Conservation (phyloP, 208 protist species). For the Trypanosoma platydactyli region DNA sequence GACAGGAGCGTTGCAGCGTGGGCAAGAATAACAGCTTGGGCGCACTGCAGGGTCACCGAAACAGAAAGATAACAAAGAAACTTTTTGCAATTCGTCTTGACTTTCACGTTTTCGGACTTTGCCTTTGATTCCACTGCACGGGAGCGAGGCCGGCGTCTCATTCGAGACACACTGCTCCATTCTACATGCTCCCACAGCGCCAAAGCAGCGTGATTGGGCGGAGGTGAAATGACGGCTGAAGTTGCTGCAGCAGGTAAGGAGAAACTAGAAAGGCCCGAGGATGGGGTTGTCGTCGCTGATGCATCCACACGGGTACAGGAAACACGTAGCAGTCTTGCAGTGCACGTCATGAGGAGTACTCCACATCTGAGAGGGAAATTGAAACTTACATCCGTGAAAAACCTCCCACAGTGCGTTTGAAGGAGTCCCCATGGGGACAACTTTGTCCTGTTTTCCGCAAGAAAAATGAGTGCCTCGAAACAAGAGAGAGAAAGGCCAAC, state of each 20-base stretch:
- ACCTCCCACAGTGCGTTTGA: too few relatives aligned
- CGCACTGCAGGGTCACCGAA: slow-evolving; percentile 28
- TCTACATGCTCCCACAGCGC: slow-evolving; percentile 46
- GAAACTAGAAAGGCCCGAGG: slow-evolving; percentile 24
- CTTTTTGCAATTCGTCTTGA: background rate
- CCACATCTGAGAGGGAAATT: slow-evolving; percentile 38
- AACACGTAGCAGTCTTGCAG: slow-evolving; percentile 50
- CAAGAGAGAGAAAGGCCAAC: too few relatives aligned
- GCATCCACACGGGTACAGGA: slow-evolving; percentile 1
- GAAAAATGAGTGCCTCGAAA: too few relatives aligned
- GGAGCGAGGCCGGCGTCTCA: background rate
- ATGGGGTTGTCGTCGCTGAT: background rate
- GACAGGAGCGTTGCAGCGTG: slow-evolving; percentile 39
- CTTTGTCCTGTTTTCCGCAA: too few relatives aligned
- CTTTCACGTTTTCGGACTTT: background rate
- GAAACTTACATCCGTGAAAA: background rate
- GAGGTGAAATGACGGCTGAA: background rate
- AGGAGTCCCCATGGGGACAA: too few relatives aligned
- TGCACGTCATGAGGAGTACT: slow-evolving; percentile 44
- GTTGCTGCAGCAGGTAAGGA: slow-evolving; percentile 34
- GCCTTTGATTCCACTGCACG: background rate
- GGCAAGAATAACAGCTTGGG: slow-evolving; percentile 49
- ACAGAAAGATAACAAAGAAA: background rate
- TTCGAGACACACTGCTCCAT: slow-evolving; percentile 17
- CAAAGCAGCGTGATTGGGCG: slow-evolving; percentile 38